phyloP scores from a whole-genome alignment of 108 stramenopile genomes.

The Cafeteria roenbergensis region DNA sequence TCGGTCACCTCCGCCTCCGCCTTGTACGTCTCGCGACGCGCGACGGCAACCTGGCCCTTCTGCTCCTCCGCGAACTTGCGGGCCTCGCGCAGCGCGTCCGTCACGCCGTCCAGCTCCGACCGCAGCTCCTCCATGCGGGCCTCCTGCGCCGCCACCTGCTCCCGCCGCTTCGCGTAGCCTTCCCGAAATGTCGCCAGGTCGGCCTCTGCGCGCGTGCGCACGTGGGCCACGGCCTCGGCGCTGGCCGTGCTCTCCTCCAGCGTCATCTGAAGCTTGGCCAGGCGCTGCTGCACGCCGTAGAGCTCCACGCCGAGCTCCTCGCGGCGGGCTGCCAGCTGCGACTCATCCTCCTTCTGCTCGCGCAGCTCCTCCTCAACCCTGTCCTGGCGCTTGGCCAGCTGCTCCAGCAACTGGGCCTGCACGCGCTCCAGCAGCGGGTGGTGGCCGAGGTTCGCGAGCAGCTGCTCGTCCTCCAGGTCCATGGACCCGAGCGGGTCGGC shows the following conservation, averaged over 20 bases:
- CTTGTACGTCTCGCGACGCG: constrained; percentile 58
- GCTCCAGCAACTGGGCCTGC: constrained; percentile 47
- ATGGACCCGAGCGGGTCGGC: too few species aligned
- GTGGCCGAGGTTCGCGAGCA: constrained; percentile 14
- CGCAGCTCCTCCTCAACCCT: constrained; percentile 42
- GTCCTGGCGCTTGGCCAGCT: constrained; percentile 48
- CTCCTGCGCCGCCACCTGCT: constrained; percentile 9
- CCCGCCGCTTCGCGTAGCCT: neutral
- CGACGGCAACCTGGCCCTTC: constrained; percentile 60
- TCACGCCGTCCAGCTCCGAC: constrained; percentile 42
- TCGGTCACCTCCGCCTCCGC: constrained; percentile 50
- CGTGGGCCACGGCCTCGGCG: constrained; percentile 32
- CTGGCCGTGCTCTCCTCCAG: constrained; percentile 45
- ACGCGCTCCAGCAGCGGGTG: constrained; percentile 61
- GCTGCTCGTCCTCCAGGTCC: constrained; percentile 1
- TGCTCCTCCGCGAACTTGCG: constrained; percentile 61
- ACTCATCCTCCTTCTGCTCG: constrained; percentile 39
- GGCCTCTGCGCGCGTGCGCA: constrained; percentile 37
- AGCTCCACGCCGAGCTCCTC: constrained; percentile 59
- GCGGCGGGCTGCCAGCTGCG: constrained; percentile 23
- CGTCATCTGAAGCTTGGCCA: constrained; percentile 49
- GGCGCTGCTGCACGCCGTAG: constrained; percentile 65
- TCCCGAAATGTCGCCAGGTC: constrained; percentile 30
- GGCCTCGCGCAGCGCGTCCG: constrained; percentile 52
- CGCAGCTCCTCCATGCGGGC: constrained; percentile 14